phyloP scores from a whole-genome alignment of 306 rosid species.

The Begonia masoniana region DNA sequence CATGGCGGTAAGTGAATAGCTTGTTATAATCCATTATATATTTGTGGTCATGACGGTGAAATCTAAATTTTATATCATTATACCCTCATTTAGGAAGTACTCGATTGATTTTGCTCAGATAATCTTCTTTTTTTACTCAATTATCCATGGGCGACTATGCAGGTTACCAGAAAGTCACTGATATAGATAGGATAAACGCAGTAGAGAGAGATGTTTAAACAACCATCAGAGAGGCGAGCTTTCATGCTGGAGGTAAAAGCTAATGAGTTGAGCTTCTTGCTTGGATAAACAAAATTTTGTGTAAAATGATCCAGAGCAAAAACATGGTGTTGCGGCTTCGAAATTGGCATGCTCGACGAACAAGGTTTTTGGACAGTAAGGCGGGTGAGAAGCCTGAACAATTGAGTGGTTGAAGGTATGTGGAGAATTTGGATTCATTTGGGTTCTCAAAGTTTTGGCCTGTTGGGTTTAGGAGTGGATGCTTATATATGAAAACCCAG shows the following conservation, averaged over 20 bases:
- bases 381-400: background rate
- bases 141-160: conserved; percentile 13
- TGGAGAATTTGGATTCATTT: background rate
- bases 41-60: background rate
- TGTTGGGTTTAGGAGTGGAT: too few relatives aligned
- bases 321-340: background rate
- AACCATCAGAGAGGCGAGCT: background rate
- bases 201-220: background rate
- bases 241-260: background rate
- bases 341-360: background rate
- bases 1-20: conserved; percentile 64
- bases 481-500: too few relatives aligned
- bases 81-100: background rate
- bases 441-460: background rate
- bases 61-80: background rate
- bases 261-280: conserved; percentile 2
- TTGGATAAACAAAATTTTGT: background rate
- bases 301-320: background rate
- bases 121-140: conserved; percentile 9
- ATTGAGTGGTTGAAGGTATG: background rate
- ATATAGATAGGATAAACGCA: conserved; percentile 13
- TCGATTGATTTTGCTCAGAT: conserved; percentile 4
- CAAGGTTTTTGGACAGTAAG: background rate
- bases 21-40: background rate
- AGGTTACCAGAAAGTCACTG: conserved; percentile 97